phyloP scores from a whole-genome alignment of 2,329 filamentous ascomycete species.

The Aspergillus pseudonomiae region DNA sequence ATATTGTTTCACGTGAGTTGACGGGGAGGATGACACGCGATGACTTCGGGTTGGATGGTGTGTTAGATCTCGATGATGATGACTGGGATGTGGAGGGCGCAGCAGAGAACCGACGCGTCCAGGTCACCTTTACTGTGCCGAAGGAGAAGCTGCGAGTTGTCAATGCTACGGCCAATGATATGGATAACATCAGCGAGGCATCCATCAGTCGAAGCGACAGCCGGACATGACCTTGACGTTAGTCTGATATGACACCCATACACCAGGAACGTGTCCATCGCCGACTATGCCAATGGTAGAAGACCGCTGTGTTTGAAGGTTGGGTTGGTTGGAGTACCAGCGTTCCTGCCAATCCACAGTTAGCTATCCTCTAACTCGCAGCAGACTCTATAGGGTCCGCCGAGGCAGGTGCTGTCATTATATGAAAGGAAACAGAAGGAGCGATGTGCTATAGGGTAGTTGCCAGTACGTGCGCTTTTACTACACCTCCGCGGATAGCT shows the following conservation, averaged over 20 bases:
- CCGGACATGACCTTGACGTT: constrained; percentile 7
- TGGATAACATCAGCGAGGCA: constrained; percentile 34
- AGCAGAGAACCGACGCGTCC: constrained; percentile 70
- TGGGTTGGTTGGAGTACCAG: constrained; percentile 80
- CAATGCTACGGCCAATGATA: constrained; percentile 63
- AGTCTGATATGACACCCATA: not conserved
- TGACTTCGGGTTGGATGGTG: constrained; percentile 30
- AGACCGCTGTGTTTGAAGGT: constrained; percentile 80
- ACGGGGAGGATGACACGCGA: constrained; percentile 22
- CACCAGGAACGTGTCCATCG: no score
- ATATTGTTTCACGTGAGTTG: constrained; percentile 24
- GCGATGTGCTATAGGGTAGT: no score
- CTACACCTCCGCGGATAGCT: no score
- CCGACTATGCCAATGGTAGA: constrained; percentile 26
- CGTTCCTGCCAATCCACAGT: constrained; percentile 77
- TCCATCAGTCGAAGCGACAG: constrained; percentile 31
- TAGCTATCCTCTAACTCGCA: constrained; percentile 75
- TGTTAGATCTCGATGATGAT: constrained; percentile 33
- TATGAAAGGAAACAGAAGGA: no score
- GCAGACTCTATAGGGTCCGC: constrained; percentile 65
- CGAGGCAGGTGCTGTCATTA: constrained; percentile 13
- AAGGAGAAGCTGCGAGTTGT: constrained; percentile 86
- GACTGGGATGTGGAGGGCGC: constrained; percentile 80
- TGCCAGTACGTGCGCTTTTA: no score
- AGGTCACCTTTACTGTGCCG: constrained; percentile 92